phyloP scores from a whole-genome alignment of 345 rosid species.

The Toxicodendron radicans region DNA sequence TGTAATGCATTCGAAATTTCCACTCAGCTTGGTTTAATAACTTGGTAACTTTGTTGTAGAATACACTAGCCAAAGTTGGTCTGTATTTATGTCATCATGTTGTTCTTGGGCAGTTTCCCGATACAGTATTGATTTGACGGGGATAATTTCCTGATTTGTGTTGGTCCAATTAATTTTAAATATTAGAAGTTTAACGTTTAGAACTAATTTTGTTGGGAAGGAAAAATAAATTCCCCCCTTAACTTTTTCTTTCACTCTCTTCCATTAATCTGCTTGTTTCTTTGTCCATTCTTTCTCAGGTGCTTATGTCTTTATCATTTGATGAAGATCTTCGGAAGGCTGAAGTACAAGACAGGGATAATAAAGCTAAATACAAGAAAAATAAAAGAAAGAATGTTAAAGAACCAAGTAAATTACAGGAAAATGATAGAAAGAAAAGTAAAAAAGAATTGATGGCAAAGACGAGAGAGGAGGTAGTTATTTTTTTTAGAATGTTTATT shows the following conservation, averaged over 20 bases:
- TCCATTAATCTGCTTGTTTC: conserved; percentile 8
- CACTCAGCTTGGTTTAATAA: background rate
- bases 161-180: background rate
- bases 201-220: background rate
- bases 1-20: background rate
- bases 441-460: conserved; percentile 65
- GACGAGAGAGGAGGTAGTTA: conserved; percentile 74
- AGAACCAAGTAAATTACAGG: conserved; percentile 53
- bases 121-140: background rate
- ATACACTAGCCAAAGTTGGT: background rate
- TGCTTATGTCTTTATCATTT: conserved; percentile 80
- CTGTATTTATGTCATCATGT: background rate
- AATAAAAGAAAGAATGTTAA: conserved; percentile 48
- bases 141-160: background rate
- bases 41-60: background rate
- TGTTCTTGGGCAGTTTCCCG: background rate
- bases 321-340: conserved; percentile 73
- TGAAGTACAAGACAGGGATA: conserved; percentile 36
- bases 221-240: no score
- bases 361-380: conserved; percentile 51
- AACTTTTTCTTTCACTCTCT: background rate
- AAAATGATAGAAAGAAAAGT: conserved; percentile 64
- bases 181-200: background rate
- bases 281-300: conserved; percentile 40
- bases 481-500: background rate